Percentiles rank a stretch among this genome's conserved stretches.
Conservation (phyloP, 2,329 filamentous ascomycete genomes). For the Paracamarosporium sp. region DNA sequence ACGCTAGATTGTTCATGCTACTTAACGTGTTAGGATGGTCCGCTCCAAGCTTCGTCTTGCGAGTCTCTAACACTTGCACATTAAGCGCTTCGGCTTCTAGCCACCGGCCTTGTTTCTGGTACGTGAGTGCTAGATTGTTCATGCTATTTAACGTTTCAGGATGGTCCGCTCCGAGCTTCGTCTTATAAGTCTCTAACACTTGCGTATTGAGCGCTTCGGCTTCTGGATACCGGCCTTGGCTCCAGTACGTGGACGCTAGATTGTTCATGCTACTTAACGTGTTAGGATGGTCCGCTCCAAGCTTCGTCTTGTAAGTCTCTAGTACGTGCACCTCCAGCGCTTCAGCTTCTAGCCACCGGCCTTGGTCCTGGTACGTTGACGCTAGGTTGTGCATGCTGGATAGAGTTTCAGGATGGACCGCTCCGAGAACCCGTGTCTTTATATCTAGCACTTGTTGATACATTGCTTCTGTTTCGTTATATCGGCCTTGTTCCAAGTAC, state of each 20-base stretch:
- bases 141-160: neutral
- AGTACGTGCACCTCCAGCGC: neutral
- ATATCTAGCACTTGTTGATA: no score
- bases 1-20: neutral
- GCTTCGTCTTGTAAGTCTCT: no score
- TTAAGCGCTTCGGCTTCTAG: neutral
- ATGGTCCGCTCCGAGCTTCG: conserved; percentile 7
- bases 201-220: neutral
- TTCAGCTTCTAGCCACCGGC: neutral
- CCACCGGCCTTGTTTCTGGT: neutral
- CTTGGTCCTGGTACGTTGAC: neutral
- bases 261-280: neutral
- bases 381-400: neutral
- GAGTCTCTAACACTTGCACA: neutral
- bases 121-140: neutral
- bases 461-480: no score
- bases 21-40: neutral
- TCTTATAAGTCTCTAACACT: conserved; percentile 2
- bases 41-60: conserved; percentile 8
- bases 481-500: neutral
- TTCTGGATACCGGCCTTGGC: neutral
- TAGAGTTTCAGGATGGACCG: no score
- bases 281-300: no score
- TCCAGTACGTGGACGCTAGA: neutral
- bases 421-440: no score